Evolutionary conservation across 2,329 filamentous ascomycete species (phyloP), one percentile per base, ranked within the genome.

Genomic region (Microsporum ferrugineum): DNA sequence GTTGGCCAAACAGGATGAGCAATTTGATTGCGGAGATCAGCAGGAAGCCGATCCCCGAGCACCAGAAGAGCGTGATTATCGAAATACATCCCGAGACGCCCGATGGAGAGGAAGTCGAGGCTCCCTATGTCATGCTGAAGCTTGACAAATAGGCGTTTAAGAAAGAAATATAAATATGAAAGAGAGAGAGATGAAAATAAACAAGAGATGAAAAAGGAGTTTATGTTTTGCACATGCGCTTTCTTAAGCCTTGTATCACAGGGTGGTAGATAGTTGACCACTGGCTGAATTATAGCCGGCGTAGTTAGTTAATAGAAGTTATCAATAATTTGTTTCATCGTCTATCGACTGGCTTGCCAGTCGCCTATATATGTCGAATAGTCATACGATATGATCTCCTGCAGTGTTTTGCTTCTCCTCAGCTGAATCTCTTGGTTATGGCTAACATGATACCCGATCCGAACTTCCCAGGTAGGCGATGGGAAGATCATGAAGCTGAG

Each of bases 61-160:
- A 97, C 72, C 90, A 96, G 78, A 94, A 88, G 80, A 92, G 96
- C 69, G 84, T 97, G 65, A 96, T 97, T 68, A 95, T 97, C 71
- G 94, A 97, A 78, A 88, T 96, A 66, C 95, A 94, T 5, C 89
- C 88, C 0, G 92, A 97, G 72, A 94, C 97, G 71, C 78, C 84
- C 70, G 86, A 84, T 2, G 92, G 88, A 65, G 90, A 97, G 76
- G 94, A 99, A 73, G 92, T 97, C 1, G 94, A 99, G 77, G 88
- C 97, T 66, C 94, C 94, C 2, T 97, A 96, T 73, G 89, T 97
- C 70, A 95, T 92, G 85, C 85, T 96, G 66, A 92, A 87, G 78
- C 77, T 91, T 66, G 71, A 76, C 61, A 65, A 63, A 43, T 62
- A 62, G 51, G 58, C 14, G 12, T 29, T 2, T 10, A n/a, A 14